A percentile compares a stretch with the other conserved stretches of the same genome.
Conservation (phyloP, 1,284 basidiomycete genomes). For the Trametes polyzona region DNA sequence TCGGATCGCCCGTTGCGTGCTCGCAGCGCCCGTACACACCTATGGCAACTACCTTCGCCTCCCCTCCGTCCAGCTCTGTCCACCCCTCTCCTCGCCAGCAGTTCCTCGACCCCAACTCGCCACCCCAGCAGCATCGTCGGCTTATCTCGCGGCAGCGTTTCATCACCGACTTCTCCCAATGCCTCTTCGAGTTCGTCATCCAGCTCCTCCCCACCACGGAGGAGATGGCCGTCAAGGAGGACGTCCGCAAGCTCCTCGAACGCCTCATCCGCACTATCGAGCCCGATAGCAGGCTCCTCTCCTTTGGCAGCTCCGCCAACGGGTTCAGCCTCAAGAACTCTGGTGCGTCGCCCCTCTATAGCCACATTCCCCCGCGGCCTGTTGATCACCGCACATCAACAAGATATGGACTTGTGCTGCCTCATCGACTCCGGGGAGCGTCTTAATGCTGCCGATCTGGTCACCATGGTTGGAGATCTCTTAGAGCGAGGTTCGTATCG, state of each 20-base stretch:
- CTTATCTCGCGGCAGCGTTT: constrained; percentile 60
- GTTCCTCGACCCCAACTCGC: constrained; percentile 30
- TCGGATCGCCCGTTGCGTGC: constrained; percentile 24
- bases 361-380: constrained; percentile 1
- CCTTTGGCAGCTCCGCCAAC: constrained; percentile 95
- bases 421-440: constrained; percentile 86
- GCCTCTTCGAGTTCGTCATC: constrained; percentile 84
- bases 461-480: constrained; percentile 91
- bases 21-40: constrained; percentile 12
- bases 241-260: constrained; percentile 93
- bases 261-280: constrained; percentile 93
- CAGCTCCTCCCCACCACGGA: constrained; percentile 88
- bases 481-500: constrained; percentile 82
- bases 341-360: constrained; percentile 53
- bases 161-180: constrained; percentile 67
- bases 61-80: constrained; percentile 22
- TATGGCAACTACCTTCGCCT: constrained; percentile 32
- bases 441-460: constrained; percentile 84
- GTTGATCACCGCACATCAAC: constrained; percentile 14
- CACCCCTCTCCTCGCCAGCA: constrained; percentile 27
- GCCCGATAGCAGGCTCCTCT: constrained; percentile 87
- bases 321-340: constrained; percentile 95
- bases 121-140: constrained; percentile 37
- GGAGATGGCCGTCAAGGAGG: constrained; percentile 94
- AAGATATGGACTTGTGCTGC: constrained; percentile 99